Percentiles rank a stretch among this genome's conserved stretches.
Evolutionary conservation across 1,284 basidiomycete species (phyloP).

Genomic region (Paramarasmius palmivorus): DNA sequence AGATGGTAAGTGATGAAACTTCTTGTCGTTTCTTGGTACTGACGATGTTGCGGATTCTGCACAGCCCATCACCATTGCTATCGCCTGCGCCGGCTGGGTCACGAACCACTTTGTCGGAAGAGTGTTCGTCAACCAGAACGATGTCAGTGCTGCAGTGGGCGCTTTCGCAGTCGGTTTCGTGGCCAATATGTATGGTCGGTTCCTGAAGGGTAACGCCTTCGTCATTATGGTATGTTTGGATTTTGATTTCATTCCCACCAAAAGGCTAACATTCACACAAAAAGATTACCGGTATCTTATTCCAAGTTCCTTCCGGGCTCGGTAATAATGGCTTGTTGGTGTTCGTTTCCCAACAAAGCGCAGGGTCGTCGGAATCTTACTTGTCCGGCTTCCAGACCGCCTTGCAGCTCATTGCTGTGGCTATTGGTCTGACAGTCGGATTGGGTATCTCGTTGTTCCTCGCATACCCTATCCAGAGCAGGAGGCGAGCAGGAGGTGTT

Average conservation of each 20-base stretch:
- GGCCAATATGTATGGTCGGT: constrained; percentile 81
- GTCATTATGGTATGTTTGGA: constrained; percentile 63
- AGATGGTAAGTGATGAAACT: constrained; percentile 50
- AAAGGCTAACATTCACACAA: background rate
- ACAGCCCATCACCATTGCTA: constrained; percentile 61
- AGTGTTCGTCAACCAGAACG: constrained; percentile 69
- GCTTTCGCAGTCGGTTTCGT: constrained; percentile 85
- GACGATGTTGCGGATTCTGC: constrained; percentile 1
- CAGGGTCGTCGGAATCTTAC: constrained; percentile 53
- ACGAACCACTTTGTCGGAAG: constrained; percentile 73
- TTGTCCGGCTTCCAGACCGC: constrained; percentile 69
- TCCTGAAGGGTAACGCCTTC: constrained; percentile 79
- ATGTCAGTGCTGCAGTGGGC: constrained; percentile 75
- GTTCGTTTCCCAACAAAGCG: constrained; percentile 61
- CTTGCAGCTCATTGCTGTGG: constrained; percentile 62
- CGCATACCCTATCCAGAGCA: constrained; percentile 59
- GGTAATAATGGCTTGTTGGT: constrained; percentile 82
- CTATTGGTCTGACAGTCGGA: constrained; percentile 73
- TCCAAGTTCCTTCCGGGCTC: constrained; percentile 88
- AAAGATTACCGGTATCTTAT: constrained; percentile 79
- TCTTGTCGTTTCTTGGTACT: background rate
- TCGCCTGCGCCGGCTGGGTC: constrained; percentile 79
- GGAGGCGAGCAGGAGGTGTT: constrained; percentile 56
- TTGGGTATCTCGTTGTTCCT: constrained; percentile 61
- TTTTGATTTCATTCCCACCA: background rate